Evolutionary conservation across 2,329 filamentous ascomycete genomes (phyloP), one percentile per base, ranked within the genome.

Genomic region (Xylaria sp.): DNA sequence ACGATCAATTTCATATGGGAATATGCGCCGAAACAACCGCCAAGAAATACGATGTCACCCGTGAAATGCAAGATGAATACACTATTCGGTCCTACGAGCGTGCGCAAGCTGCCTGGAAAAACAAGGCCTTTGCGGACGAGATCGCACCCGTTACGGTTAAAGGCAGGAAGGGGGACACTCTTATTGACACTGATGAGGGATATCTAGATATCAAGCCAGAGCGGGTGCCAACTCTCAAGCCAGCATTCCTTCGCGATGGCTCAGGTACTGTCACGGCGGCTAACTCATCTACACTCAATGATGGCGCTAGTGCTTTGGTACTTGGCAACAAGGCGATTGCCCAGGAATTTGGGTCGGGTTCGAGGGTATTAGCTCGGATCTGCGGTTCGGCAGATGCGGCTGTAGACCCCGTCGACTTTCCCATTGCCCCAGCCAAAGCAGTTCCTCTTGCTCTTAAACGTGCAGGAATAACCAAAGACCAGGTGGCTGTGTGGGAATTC

Each of bases 1-100:
- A 97, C 81, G 94, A 97, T 79, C 88, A 97, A 77, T 92, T 97
- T 76, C 96, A 98, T 81, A 99, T 99, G 96, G 96, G 96, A 49
- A 94, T 96, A 74, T 99, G 96, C 77, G 94, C 94, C 17, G 96
- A 99, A 83, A 93, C 91, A 72, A 97, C 95, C 1, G 96, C 92
- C 54, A 97, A 97, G 85, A 95, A 94, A 74, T 87, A 93, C 79
- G 83, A 86, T 0, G 87, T 99, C 69, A 90, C 91, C 9, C 85
- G 96, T 15, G 89, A 97, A 79, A 89, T 92, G 78, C 96, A 99
- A 82, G 96, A 99, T 75, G 86, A 91, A 70, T 98, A 96, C 77
- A 93, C 96, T 15, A 94, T 97, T 68, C 86, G 89, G 78, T 96
- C 92, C 3, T 99, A 97, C 80, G 87, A 93, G 81, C 90, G 94